These are phyloP conservation scores for Phytophthora vignae DNA, from an alignment of 352 stramenopile species.

Conservation along the genomic window DNA sequence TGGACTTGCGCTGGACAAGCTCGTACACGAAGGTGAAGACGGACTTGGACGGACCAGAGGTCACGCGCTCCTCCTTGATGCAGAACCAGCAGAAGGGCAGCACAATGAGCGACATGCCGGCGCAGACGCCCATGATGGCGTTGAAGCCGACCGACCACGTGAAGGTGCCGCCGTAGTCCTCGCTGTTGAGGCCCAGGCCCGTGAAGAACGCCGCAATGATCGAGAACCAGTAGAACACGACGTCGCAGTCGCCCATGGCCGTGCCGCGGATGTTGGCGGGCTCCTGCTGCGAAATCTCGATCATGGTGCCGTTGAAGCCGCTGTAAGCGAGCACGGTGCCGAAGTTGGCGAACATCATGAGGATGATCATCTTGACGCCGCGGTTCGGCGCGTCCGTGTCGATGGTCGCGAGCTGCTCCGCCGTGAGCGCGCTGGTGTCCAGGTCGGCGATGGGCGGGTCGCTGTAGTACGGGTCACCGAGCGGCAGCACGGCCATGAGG, in stretches of 20 bases:
- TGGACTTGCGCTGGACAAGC: slow-evolving; percentile 46
- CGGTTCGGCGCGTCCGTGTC: slow-evolving; percentile 51
- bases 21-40: slow-evolving; percentile 54
- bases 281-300: slow-evolving; percentile 72
- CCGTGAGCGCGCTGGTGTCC: slow-evolving; percentile 36
- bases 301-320: slow-evolving; percentile 69
- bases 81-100: slow-evolving; percentile 56
- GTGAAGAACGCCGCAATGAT: slow-evolving; percentile 56
- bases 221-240: slow-evolving; percentile 47
- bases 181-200: slow-evolving; percentile 55
- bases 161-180: slow-evolving; percentile 63
- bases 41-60: slow-evolving; percentile 39
- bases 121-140: slow-evolving; percentile 55
- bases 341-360: slow-evolving; percentile 79
- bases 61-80: slow-evolving; percentile 51
- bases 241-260: slow-evolving; percentile 44
- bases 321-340: slow-evolving; percentile 82
- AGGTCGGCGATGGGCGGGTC: slow-evolving; percentile 44
- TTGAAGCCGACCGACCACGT: slow-evolving; percentile 68
- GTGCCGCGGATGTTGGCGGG: slow-evolving; percentile 44
- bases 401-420: slow-evolving; percentile 46
- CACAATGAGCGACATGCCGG: slow-evolving; percentile 45
- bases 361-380: slow-evolving; percentile 64
- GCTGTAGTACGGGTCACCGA: slow-evolving; percentile 61
- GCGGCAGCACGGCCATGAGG: slow-evolving; percentile 54